Evolutionary conservation across 768 basidiomycete species (phyloP).

Genomic region (Rickenella mellea): DNA sequence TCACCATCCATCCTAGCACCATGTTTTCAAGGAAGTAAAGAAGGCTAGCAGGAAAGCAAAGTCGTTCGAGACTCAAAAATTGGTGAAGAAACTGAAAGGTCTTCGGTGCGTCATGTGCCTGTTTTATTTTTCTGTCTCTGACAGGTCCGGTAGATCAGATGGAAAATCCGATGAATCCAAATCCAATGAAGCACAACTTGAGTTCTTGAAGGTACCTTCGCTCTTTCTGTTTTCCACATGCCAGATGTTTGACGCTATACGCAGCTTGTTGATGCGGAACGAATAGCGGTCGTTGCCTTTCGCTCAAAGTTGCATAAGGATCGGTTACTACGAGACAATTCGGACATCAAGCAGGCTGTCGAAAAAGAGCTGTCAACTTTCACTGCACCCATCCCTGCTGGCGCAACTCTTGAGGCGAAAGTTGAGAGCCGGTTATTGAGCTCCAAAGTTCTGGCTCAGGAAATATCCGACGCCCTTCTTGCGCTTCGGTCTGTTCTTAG

Average conservation of each 20-base stretch:
- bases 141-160: slow-evolving; percentile 17
- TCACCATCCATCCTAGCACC: slow-evolving; percentile 43
- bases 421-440: slow-evolving; percentile 68
- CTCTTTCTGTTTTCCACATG: background rate
- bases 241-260: slow-evolving; percentile 1
- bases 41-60: slow-evolving; percentile 77
- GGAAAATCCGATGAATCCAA: slow-evolving; percentile 32
- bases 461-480: slow-evolving; percentile 41
- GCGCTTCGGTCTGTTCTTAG: slow-evolving; percentile 34
- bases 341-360: slow-evolving; percentile 36
- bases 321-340: slow-evolving; percentile 40
- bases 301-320: slow-evolving; percentile 69
- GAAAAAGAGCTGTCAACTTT: slow-evolving; percentile 30
- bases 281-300: slow-evolving; percentile 56
- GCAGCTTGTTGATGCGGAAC: slow-evolving; percentile 50
- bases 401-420: slow-evolving; percentile 38
- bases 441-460: slow-evolving; percentile 61
- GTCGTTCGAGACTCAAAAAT: slow-evolving; percentile 68
- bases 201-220: slow-evolving; percentile 50
- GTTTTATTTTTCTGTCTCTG: background rate
- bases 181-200: slow-evolving; percentile 57
- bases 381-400: slow-evolving; percentile 25
- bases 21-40: slow-evolving; percentile 59
- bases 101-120: slow-evolving; percentile 38
- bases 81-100: slow-evolving; percentile 74